These are phyloP conservation scores for Millerozyma miso DNA, from an alignment of 805 yeast species.

Conservation along the genomic window DNA sequence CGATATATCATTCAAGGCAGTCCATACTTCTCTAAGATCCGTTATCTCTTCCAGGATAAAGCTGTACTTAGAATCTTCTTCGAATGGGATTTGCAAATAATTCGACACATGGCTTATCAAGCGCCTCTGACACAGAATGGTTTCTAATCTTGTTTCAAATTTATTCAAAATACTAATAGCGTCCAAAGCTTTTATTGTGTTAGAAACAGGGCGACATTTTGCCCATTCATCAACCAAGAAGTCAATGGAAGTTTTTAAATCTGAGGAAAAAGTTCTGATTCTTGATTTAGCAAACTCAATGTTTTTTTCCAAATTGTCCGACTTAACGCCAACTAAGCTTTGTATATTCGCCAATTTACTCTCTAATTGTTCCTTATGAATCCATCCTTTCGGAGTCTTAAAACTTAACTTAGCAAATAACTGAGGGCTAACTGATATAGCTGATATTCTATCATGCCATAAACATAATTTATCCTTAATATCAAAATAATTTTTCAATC, in stretches of 20 bases:
- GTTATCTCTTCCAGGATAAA: slow-evolving; percentile 44
- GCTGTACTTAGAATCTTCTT: slow-evolving; percentile 21
- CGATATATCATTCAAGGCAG: slow-evolving; percentile 51
- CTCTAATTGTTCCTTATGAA: slow-evolving; percentile 60
- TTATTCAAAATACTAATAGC: slow-evolving; percentile 40
- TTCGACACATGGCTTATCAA: slow-evolving; percentile 27
- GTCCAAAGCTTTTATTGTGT: slow-evolving; percentile 32
- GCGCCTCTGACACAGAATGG: slow-evolving; percentile 2
- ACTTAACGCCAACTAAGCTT: slow-evolving; percentile 33
- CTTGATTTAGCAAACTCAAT: slow-evolving; percentile 38
- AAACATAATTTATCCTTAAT: slow-evolving; percentile 4
- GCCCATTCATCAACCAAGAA: slow-evolving; percentile 45
- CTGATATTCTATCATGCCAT: slow-evolving; percentile 16
- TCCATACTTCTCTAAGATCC: slow-evolving; percentile 63
- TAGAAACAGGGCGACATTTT: slow-evolving; percentile 42
- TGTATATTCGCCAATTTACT: slow-evolving; percentile 40
- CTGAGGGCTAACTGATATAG: slow-evolving; percentile 25
- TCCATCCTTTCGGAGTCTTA: slow-evolving; percentile 50
- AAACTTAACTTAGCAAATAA: slow-evolving; percentile 41
- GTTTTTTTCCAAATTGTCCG: slow-evolving; percentile 36
- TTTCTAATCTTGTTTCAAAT: slow-evolving; percentile 15
- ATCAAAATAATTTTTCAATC: slow-evolving; percentile 25
- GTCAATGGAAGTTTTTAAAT: slow-evolving; percentile 27
- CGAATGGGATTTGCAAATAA: slow-evolving; percentile 29
- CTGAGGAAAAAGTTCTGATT: slow-evolving; percentile 36